These are phyloP conservation scores for Penicillium ucsense DNA, from an alignment of 495 filamentous ascomycete genomes.

Conservation along the genomic window DNA sequence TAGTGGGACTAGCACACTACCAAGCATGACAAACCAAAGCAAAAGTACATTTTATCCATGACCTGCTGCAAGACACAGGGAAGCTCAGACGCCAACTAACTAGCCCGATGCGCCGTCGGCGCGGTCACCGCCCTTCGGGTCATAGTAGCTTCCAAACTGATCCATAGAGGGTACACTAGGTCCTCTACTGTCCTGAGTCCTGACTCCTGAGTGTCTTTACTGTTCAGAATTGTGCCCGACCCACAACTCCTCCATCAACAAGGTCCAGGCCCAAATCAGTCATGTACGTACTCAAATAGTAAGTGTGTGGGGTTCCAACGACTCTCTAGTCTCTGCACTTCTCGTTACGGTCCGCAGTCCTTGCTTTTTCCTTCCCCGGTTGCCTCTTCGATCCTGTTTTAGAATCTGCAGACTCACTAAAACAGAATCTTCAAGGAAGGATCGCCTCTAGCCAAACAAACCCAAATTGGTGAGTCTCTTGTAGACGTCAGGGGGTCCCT, in stretches of 20 bases:
- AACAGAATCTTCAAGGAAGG: neutral
- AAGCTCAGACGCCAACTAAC: neutral
- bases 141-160: no score
- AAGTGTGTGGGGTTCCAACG: neutral
- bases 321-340: neutral
- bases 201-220: neutral
- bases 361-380: slow-evolving; percentile 14
- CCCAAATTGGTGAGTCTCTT: no score
- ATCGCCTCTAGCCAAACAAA: neutral
- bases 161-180: no score
- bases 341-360: slow-evolving; percentile 4
- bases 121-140: neutral
- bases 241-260: neutral
- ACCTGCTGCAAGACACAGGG: neutral
- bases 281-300: no score
- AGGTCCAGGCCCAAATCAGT: neutral
- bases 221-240: no score
- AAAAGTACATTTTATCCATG: neutral
- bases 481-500: no score
- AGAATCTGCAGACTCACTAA: slow-evolving; percentile 12
- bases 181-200: neutral
- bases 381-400: slow-evolving; percentile 20
- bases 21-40: neutral
- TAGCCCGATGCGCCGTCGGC: slow-evolving; percentile 4
- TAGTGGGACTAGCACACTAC: neutral